phyloP scores from a whole-genome alignment of 2,329 filamentous ascomycete species.

The Aquanectria penicillioides region DNA sequence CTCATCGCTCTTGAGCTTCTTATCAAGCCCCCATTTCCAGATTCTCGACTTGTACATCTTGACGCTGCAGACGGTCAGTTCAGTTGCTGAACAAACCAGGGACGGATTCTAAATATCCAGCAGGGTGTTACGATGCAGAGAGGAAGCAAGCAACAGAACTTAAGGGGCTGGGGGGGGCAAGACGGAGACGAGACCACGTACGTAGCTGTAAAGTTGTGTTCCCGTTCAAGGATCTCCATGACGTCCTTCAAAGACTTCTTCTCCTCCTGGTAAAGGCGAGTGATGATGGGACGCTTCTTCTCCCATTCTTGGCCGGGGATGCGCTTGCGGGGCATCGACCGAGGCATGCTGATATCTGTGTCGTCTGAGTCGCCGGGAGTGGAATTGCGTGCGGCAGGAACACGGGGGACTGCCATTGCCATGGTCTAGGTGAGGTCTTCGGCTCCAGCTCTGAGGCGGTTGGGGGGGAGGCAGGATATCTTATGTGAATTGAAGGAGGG shows the following conservation, averaged over 20 bases:
- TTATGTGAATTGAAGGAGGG: not conserved
- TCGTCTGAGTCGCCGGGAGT: constrained; percentile 43
- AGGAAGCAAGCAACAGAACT: too few species aligned
- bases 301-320: constrained; percentile 48
- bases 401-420: constrained; percentile 36
- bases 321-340: constrained; percentile 41
- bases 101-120: not conserved
- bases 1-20: constrained; percentile 54
- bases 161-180: not conserved
- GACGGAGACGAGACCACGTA: constrained; percentile 36
- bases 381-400: constrained; percentile 36
- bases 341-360: constrained; percentile 40
- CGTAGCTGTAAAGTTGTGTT: constrained; percentile 52
- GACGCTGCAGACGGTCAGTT: constrained; percentile 40
- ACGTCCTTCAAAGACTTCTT: constrained; percentile 54
- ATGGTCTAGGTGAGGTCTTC: constrained; percentile 3
- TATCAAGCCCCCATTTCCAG: constrained; percentile 54
- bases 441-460: not conserved
- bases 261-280: constrained; percentile 52
- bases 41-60: constrained; percentile 57
- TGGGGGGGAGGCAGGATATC: not conserved
- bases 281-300: constrained; percentile 49
- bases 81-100: not conserved
- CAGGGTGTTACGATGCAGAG: too few species aligned
- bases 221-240: constrained; percentile 50